These are phyloP conservation scores for Colletotrichum liriopes DNA, from an alignment of 2,329 filamentous ascomycete species.

Conservation along the genomic window DNA sequence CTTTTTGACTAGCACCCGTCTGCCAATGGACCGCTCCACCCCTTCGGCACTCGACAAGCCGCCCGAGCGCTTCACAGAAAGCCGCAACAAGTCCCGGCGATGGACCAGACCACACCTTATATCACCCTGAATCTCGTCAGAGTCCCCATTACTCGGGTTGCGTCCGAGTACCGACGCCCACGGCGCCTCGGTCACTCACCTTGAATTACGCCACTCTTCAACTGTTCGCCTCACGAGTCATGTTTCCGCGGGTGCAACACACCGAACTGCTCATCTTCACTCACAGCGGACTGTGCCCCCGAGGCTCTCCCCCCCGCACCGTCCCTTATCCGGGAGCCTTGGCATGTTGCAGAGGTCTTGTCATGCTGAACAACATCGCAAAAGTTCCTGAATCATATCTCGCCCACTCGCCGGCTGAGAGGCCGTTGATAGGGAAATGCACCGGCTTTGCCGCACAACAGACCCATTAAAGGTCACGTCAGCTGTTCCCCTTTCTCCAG, in stretches of 20 bases:
- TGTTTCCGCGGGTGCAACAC: conserved; percentile 19
- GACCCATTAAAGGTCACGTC: conserved; percentile 37
- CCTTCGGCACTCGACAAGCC: conserved; percentile 41
- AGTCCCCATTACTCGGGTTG: conserved; percentile 27
- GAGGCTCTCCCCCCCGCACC: conserved; percentile 11
- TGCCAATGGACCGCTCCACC: conserved; percentile 39
- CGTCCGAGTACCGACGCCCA: conserved; percentile 1
- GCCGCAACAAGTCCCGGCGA: conserved; percentile 42
- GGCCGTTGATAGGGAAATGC: conserved; percentile 27
- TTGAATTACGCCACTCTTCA: conserved; percentile 23
- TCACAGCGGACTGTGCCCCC: conserved; percentile 18
- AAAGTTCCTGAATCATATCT: conserved; percentile 39
- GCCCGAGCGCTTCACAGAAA: conserved; percentile 40
- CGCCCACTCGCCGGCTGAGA: conserved; percentile 28
- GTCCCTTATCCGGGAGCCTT: conserved; percentile 24
- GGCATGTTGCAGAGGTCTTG: conserved; percentile 25
- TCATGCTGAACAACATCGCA: conserved; percentile 34
- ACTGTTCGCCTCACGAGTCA: conserved; percentile 32
- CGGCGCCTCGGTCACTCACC: conserved; percentile 34
- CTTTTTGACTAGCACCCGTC: conserved; percentile 40
- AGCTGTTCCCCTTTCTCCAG: conserved; percentile 1
- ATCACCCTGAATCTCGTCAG: conserved; percentile 41
- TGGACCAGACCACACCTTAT: conserved; percentile 43
- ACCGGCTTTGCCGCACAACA: conserved; percentile 33
- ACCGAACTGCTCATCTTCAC: conserved; percentile 28